These are phyloP conservation scores for Gomphus sp. DNA, from an alignment of 1,284 basidiomycete species.

Conservation along the genomic window DNA sequence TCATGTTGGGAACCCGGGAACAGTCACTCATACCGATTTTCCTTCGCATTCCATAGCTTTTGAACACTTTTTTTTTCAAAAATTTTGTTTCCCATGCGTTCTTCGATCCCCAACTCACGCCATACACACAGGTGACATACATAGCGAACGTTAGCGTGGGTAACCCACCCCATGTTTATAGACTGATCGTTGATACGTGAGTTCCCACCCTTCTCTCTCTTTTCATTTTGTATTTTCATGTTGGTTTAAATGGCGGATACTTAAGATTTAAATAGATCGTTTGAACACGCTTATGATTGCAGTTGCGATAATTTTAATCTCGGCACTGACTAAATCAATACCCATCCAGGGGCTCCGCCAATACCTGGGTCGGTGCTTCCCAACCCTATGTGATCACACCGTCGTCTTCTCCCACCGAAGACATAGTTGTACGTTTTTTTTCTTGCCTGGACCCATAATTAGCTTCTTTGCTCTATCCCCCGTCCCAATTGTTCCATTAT, in stretches of 20 bases:
- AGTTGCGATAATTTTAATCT: neutral
- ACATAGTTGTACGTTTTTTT: constrained; percentile 25
- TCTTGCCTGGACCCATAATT: neutral
- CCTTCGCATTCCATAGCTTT: too few species aligned
- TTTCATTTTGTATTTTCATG: neutral
- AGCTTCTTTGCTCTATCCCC: neutral
- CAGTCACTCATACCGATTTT: too few species aligned
- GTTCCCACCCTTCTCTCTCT: constrained; percentile 18
- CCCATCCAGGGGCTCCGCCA: constrained; percentile 20
- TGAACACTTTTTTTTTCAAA: too few species aligned
- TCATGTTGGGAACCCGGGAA: too few species aligned
- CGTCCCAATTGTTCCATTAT: neutral
- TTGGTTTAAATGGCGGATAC: neutral
- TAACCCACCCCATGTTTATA: constrained; percentile 38
- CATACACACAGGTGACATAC: constrained; percentile 32
- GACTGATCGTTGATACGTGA: constrained; percentile 43
- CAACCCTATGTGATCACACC: constrained; percentile 31
- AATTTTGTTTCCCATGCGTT: constrained; percentile 15
- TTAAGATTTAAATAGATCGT: neutral
- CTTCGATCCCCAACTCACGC: too few species aligned
- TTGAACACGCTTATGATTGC: neutral
- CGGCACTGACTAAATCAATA: neutral
- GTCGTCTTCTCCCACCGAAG: constrained; percentile 34
- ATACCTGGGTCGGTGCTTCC: constrained; percentile 46
- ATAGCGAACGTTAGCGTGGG: constrained; percentile 48